These are phyloP conservation scores for Lachnellula cervina DNA, from an alignment of 2,329 filamentous ascomycete genomes.

Conservation along the genomic window DNA sequence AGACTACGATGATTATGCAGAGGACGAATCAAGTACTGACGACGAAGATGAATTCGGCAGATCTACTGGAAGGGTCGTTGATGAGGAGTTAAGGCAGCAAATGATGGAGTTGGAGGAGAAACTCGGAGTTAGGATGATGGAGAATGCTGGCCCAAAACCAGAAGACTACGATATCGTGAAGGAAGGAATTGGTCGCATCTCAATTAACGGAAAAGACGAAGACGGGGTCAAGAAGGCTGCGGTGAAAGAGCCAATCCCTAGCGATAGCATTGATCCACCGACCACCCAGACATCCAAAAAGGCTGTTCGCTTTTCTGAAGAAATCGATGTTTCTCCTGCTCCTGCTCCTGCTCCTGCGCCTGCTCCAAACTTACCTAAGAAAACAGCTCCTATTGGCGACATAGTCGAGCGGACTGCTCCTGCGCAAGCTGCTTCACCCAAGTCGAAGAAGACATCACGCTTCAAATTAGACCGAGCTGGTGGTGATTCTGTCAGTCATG, in stretches of 20 bases:
- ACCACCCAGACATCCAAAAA: slow-evolving; percentile 43
- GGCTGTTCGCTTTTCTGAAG: slow-evolving; percentile 74
- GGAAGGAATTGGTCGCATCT: slow-evolving; percentile 53
- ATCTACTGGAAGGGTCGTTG: slow-evolving; percentile 61
- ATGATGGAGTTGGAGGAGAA: slow-evolving; percentile 84
- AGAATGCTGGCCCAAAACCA: slow-evolving; percentile 50
- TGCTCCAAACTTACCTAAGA: slow-evolving; percentile 22
- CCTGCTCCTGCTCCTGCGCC: slow-evolving; percentile 38
- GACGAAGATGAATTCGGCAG: slow-evolving; percentile 71
- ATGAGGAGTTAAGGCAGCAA: slow-evolving; percentile 65
- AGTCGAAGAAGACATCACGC: slow-evolving; percentile 36
- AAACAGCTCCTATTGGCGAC: slow-evolving; percentile 42
- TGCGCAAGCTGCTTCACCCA: slow-evolving; percentile 11
- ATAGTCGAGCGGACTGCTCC: slow-evolving; percentile 34
- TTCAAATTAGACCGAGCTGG: slow-evolving; percentile 37
- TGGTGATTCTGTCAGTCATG: slow-evolving; percentile 9
- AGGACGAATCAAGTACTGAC: slow-evolving; percentile 36
- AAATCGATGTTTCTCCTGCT: slow-evolving; percentile 62
- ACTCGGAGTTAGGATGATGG: slow-evolving; percentile 53
- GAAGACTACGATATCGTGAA: slow-evolving; percentile 34
- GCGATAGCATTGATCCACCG: neutral
- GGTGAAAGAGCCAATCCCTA: neutral
- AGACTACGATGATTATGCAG: slow-evolving; percentile 47
- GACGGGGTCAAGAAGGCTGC: slow-evolving; percentile 7
- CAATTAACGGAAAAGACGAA: slow-evolving; percentile 38